Evolutionary conservation across 768 basidiomycete species (phyloP).

Genomic region (Suillus ampliporus): DNA sequence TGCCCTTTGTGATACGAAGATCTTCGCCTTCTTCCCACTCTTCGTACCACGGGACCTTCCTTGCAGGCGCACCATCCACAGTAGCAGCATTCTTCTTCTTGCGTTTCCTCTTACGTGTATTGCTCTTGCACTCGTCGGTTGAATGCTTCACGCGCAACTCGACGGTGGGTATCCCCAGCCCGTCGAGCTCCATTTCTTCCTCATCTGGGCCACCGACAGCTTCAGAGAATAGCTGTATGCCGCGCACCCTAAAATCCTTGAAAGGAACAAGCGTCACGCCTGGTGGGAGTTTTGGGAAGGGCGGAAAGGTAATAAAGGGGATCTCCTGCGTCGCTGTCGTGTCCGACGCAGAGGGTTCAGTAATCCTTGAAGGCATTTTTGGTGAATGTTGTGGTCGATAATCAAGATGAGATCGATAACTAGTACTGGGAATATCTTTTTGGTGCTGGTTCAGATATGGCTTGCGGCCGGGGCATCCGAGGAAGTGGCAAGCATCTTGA

Average conservation of each 20-base stretch:
- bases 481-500: not conserved
- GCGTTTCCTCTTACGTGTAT: slow-evolving; percentile 57
- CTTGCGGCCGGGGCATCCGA: slow-evolving; percentile 5
- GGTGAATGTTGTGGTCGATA: slow-evolving; percentile 19
- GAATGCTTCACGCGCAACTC: slow-evolving; percentile 55
- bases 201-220: slow-evolving; percentile 37
- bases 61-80: slow-evolving; percentile 23
- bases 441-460: not conserved
- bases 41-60: slow-evolving; percentile 62
- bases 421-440: not conserved
- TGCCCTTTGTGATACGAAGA: slow-evolving; percentile 44
- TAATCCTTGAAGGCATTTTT: slow-evolving; percentile 24
- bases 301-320: slow-evolving; percentile 46
- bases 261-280: slow-evolving; percentile 60
- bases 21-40: slow-evolving; percentile 72
- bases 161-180: slow-evolving; percentile 70
- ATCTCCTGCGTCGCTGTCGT: slow-evolving; percentile 18
- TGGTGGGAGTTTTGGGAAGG: slow-evolving; percentile 51
- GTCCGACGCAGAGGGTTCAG: slow-evolving; percentile 24
- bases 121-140: slow-evolving; percentile 61
- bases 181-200: slow-evolving; percentile 67
- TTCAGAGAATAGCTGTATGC: slow-evolving; percentile 58
- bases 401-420: slow-evolving; percentile 18
- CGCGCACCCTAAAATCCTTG: slow-evolving; percentile 58
- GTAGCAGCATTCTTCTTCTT: slow-evolving; percentile 33